A percentile compares a stretch with the other conserved stretches of the same genome.
Conservation (phyloP, 1,139 yeast species). For the Magnusiomyces tetraspermus region DNA sequence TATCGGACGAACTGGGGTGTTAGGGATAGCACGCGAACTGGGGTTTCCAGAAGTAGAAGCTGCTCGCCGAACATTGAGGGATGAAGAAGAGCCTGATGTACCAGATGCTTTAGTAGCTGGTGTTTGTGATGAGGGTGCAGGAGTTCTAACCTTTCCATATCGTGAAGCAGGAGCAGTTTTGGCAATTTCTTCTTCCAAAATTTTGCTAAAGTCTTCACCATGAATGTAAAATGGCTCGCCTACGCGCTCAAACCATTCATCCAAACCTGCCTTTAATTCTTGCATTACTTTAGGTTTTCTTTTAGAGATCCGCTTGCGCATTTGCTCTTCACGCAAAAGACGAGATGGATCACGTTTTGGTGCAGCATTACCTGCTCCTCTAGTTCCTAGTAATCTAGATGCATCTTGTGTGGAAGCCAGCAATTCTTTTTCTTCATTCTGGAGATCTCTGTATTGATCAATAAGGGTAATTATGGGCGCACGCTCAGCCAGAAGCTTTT, state of each 20-base stretch:
- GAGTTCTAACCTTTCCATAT: neutral
- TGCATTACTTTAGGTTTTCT: constrained; percentile 56
- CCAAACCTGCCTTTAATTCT: constrained; percentile 42
- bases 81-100: neutral
- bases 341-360: constrained; percentile 47
- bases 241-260: constrained; percentile 39
- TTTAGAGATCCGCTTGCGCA: constrained; percentile 56
- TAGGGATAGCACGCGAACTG: neutral
- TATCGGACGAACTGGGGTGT: neutral
- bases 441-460: constrained; percentile 45
- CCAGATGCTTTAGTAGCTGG: neutral
- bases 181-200: constrained; percentile 19
- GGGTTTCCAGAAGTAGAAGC: no score
- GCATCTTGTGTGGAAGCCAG: constrained; percentile 71
- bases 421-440: constrained; percentile 53
- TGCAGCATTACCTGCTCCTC: constrained; percentile 36
- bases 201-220: constrained; percentile 26
- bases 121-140: neutral
- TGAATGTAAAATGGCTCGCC: constrained; percentile 28
- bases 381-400: constrained; percentile 62
- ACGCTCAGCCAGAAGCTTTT: constrained; percentile 42
- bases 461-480: constrained; percentile 48
- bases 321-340: constrained; percentile 67
- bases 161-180: constrained; percentile 4
- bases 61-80: neutral